A percentile compares a stretch with the other conserved stretches of the same genome.
These are phyloP conservation scores for Cubamyces lactineus DNA, from an alignment of 768 basidiomycete genomes.

Conservation along the genomic window DNA sequence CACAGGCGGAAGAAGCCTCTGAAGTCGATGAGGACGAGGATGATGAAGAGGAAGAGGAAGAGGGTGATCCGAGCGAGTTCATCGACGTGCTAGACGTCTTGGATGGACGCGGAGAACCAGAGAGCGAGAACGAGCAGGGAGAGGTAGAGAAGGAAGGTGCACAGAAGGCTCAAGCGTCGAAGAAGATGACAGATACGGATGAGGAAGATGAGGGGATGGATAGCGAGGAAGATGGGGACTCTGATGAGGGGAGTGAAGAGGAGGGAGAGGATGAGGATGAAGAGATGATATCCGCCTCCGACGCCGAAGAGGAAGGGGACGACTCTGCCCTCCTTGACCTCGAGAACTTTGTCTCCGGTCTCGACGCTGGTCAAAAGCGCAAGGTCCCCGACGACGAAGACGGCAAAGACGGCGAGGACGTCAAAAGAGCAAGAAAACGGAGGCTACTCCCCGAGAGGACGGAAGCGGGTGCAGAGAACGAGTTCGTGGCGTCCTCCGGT, in stretches of 20 bases:
- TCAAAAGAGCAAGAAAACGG: conserved; percentile 49
- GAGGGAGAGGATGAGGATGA: conserved; percentile 46
- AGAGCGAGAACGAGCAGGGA: conserved; percentile 40
- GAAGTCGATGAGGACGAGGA: conserved; percentile 20
- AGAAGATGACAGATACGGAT: conserved; percentile 38
- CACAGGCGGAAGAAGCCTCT: conserved; percentile 46
- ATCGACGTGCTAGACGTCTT: conserved; percentile 68
- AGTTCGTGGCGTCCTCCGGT: conserved; percentile 69
- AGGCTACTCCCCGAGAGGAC: conserved; percentile 72
- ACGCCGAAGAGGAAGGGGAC: conserved; percentile 45
- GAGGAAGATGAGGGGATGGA: conserved; percentile 40
- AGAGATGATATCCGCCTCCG: conserved; percentile 37
- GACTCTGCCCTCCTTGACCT: conserved; percentile 69
- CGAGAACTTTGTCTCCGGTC: conserved; percentile 67
- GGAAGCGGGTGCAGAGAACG: conserved; percentile 79
- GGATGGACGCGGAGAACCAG: conserved; percentile 59
- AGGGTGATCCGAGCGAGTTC: conserved; percentile 54
- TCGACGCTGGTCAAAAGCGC: conserved; percentile 72
- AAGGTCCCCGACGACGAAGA: conserved; percentile 56
- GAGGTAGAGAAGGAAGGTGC: conserved; percentile 40
- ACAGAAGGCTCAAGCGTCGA: conserved; percentile 7
- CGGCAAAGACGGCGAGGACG: conserved; percentile 31
- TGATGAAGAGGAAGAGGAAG: conserved; percentile 40
- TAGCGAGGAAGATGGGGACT: conserved; percentile 37
- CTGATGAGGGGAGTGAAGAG: conserved; percentile 35